Base-by-base conservation (phyloP, 306 rosid species). In the Cicer chorassanicum region DNA sequence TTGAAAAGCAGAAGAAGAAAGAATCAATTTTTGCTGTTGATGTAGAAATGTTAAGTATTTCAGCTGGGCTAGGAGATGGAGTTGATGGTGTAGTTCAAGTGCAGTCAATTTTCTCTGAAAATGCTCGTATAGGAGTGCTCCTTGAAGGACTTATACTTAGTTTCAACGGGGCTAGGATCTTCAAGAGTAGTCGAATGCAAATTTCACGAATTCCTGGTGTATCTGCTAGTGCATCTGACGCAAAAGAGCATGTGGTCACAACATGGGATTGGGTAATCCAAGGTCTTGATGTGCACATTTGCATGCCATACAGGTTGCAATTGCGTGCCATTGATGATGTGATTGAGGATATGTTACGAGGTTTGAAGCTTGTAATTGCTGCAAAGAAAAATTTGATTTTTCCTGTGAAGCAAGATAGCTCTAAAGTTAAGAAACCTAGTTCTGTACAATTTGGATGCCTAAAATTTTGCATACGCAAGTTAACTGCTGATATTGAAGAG, bases 221-320 rank as follows among this genome's bases (percentile, higher is more conserved):
- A 63, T 85, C 96, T 65, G 73, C 79, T 2, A 54, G 87, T 79
- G 42, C 88, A 57, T 82, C 92, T 71, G 89, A 90, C 68, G 68
- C 78, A 56, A 88, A 87, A 70, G 76, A 68, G 38, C 88, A 89
- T 45, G 70, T 19, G 55, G 76, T 68, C 78, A 85, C 90, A 40
- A 76, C 91, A 71, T 90, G 98, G 99, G 98, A 95, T 84, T 95
- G 89, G 95, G 93, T 95, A 82, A 86, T 95, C 84, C 99, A 95
- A 80, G 97, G 96, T 68, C 92, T 85, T 43, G 99, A 90, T 86
- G 81, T 95, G 73, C 99, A 95, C 79, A 83, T 95, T 82, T 88
- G 90, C 86, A 68, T 95, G 95, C 99, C 99, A 73, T 95, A 84
- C 84, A 84, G 92, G 73, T 87, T 95, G 83, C 90, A 95, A 81